A percentile compares a stretch with the other conserved stretches of the same genome.
phyloP scores from a whole-genome alignment of 257 asterid genomes.

The Salvia hispanica region DNA sequence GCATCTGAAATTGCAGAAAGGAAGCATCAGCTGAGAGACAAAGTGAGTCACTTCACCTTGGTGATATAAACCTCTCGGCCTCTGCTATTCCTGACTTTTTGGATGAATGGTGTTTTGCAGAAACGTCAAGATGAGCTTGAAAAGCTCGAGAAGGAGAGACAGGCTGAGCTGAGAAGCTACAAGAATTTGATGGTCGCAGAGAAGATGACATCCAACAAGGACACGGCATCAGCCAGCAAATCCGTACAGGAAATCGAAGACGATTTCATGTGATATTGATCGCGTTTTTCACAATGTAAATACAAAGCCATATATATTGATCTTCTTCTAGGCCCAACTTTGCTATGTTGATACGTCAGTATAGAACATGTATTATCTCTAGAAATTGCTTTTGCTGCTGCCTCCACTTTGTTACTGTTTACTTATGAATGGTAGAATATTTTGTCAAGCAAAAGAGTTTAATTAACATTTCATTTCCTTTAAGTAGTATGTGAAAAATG shows the following conservation, averaged over 20 bases:
- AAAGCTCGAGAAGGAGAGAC: constrained; percentile 75
- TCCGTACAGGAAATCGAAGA: no score
- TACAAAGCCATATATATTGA: neutral
- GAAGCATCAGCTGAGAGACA: constrained; percentile 73
- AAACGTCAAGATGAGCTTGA: constrained; percentile 78
- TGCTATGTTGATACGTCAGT: no score
- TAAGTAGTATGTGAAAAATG: no score
- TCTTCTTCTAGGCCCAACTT: neutral
- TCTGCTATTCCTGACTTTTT: neutral
- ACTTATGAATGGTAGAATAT: no score
- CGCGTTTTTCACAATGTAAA: neutral
- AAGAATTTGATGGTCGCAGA: constrained; percentile 87
- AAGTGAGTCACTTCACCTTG: constrained; percentile 43
- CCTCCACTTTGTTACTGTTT: no score
- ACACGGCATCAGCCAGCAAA: no score
- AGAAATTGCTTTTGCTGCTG: no score
- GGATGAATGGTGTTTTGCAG: constrained; percentile 36
- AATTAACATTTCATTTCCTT: no score
- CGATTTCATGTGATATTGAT: neutral
- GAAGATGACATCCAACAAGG: constrained; percentile 64
- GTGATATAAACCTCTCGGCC: no score
- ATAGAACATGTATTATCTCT: no score
- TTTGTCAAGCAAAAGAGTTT: no score
- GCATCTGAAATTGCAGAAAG: constrained; percentile 81
- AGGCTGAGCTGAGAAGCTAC: constrained; percentile 81